Evolutionary conservation across 805 yeast species (phyloP), one percentile per base, ranked within the genome.

Genomic region (Spathaspora boniae): DNA sequence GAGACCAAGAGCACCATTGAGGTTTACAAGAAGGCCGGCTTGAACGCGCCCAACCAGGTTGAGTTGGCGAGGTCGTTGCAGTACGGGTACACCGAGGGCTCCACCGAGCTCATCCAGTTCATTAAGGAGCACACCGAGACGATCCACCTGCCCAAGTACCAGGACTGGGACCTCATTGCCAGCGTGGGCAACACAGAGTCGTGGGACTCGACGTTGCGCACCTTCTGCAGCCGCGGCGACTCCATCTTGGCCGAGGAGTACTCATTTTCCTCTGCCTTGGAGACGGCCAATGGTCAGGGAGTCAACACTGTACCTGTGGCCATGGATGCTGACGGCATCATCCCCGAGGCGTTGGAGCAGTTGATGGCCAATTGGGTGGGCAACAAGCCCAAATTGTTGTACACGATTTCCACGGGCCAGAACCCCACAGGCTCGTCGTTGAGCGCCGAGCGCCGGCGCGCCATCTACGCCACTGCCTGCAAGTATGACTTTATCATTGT

Each of bases 401-500:
- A 93, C 76, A 80, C 93, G 26, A 86, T 91, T 50, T 82, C 93
- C 46, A 93, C 98, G 6, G 98, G 98, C 44, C 98, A 93, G 69
- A 91, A 91, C 73, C 98, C 98, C 45, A 89, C 97, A 14, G 98
- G 98, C 25, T 80, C 95, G 3, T 84, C 87, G 16, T 68, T 93
- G 51, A 68, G 82, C 23, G 63, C 53, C 18, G 89, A 86, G 52
- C 80, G 98, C 68, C 85, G 96, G 66, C 58, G 64, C 43, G 76
- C 72, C 38, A 74, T 93, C 47, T 89, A 88, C 63, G 72, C 75
- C 42, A 56, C 91, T 43, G 91, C 95, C 23, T 80, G 77, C 55
- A 81, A 86, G 66, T 84, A 88, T 60, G 96, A 93, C 64, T 72
- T 91, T 56, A 52, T 91, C 37, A 81, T 91, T 47, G 60, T 91